These are phyloP conservation scores for Epichloe brachyelytri DNA, from an alignment of 2,329 filamentous ascomycete species.

Conservation along the genomic window DNA sequence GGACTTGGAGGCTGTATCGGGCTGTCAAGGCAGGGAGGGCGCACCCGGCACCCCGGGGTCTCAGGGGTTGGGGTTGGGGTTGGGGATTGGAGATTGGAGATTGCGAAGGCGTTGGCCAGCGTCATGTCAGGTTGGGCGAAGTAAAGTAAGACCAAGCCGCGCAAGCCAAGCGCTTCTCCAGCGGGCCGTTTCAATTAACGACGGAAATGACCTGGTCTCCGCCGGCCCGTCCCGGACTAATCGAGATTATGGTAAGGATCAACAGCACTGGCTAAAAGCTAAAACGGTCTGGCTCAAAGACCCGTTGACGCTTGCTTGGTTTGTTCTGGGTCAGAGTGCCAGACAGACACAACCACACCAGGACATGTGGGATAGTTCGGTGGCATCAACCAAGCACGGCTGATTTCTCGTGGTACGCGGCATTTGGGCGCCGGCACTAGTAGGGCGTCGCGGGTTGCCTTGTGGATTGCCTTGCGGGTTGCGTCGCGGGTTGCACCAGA, in stretches of 20 bases:
- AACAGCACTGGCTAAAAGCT: neutral
- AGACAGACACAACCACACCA: too few relatives aligned
- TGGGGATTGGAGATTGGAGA: neutral
- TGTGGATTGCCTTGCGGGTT: too few relatives aligned
- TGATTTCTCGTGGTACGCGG: neutral
- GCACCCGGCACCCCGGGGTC: too few relatives aligned
- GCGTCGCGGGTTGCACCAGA: neutral
- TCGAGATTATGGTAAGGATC: constrained; percentile 1
- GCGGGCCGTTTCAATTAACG: neutral
- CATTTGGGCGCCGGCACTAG: neutral
- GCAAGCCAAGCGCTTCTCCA: neutral
- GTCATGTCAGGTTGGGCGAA: neutral
- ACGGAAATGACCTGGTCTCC: neutral
- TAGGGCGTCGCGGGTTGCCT: neutral
- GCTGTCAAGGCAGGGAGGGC: too few relatives aligned
- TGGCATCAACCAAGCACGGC: too few relatives aligned
- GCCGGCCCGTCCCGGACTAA: constrained; percentile 5
- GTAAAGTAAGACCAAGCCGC: neutral
- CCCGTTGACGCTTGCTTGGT: too few relatives aligned
- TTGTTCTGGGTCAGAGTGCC: too few relatives aligned
- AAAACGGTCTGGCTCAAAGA: too few relatives aligned
- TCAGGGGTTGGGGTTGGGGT: neutral
- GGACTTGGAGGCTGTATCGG: too few relatives aligned
- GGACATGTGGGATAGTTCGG: too few relatives aligned
- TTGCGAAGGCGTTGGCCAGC: neutral